phyloP scores from a whole-genome alignment of 345 rosid species.

The Angophora floribunda region DNA sequence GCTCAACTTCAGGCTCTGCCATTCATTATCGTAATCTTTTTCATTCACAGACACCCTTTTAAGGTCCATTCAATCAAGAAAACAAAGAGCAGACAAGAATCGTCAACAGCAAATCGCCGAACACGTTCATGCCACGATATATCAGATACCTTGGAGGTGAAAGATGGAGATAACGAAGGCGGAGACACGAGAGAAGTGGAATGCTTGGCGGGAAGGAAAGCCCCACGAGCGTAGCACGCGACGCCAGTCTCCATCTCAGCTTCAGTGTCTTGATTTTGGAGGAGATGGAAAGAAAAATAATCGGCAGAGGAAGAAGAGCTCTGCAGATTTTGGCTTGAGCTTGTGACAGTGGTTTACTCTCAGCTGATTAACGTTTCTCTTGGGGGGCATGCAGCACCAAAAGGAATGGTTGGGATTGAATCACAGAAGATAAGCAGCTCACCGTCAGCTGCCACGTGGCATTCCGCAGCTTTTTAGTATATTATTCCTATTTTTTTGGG shows the following conservation, averaged over 20 bases:
- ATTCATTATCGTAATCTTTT: not conserved
- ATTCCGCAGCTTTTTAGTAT: not conserved
- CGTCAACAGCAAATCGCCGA: not conserved
- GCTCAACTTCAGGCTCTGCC: constrained; percentile 27
- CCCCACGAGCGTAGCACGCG: constrained; percentile 58
- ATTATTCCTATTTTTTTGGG: not conserved
- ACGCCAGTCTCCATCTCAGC: constrained; percentile 56
- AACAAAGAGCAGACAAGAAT: not conserved
- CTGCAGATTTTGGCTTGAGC: not conserved
- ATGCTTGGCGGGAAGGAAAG: constrained; percentile 54
- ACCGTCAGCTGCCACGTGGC: not conserved
- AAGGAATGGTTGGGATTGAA: not conserved
- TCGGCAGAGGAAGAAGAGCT: not conserved
- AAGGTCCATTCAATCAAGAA: not conserved
- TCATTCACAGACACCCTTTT: not conserved
- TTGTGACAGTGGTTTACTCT: not conserved
- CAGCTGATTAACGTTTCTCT: not conserved
- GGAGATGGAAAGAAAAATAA: not conserved
- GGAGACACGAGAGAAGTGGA: constrained; percentile 51
- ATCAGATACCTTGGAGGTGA: constrained; percentile 49
- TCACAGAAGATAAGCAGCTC: not conserved
- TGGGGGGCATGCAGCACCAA: not conserved
- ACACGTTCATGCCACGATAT: not conserved
- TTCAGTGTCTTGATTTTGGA: not conserved
- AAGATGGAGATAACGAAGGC: constrained; percentile 42